phyloP scores from a whole-genome alignment of 495 filamentous ascomycete genomes.

The Aspergillus incahuasiensis region DNA sequence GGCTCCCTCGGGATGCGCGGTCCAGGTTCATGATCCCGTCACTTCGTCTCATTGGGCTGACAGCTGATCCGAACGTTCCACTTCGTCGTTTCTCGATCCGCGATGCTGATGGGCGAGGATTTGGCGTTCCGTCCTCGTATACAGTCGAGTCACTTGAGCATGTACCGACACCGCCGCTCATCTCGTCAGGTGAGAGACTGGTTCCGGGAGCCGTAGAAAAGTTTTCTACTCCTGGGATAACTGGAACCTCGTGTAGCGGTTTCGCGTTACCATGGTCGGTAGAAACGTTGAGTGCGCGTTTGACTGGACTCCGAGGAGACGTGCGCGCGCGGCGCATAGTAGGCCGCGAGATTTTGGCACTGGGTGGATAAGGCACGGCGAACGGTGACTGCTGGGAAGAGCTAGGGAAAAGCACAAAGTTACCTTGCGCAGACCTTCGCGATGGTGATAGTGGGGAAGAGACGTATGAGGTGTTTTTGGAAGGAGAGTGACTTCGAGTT shows the following conservation, averaged over 20 bases:
- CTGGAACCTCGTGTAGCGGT: constrained; percentile 35
- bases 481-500: constrained; percentile 51
- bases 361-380: constrained; percentile 49
- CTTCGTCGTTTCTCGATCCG: constrained; percentile 46
- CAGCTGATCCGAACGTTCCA: constrained; percentile 51
- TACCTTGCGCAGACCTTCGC: constrained; percentile 38
- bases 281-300: constrained; percentile 66
- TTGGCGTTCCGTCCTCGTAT: constrained; percentile 42
- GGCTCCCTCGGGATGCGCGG: constrained; percentile 68
- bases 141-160: constrained; percentile 39
- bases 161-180: constrained; percentile 29
- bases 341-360: constrained; percentile 45
- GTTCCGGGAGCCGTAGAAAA: constrained; percentile 26
- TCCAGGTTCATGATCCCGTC: constrained; percentile 88
- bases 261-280: constrained; percentile 66
- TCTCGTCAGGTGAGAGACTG: constrained; percentile 39
- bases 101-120: constrained; percentile 41
- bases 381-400: constrained; percentile 48
- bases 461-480: constrained; percentile 41
- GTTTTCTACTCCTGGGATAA: constrained; percentile 54
- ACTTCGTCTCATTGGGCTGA: constrained; percentile 87
- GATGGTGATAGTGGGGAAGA: constrained; percentile 51
- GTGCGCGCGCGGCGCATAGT: constrained; percentile 52
- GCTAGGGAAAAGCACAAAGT: constrained; percentile 45
- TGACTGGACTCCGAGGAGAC: constrained; percentile 70